Percentiles rank a stretch among this genome's conserved stretches.
Conservation (phyloP, 257 asterid species). For the Craterostigma plantagineum region DNA sequence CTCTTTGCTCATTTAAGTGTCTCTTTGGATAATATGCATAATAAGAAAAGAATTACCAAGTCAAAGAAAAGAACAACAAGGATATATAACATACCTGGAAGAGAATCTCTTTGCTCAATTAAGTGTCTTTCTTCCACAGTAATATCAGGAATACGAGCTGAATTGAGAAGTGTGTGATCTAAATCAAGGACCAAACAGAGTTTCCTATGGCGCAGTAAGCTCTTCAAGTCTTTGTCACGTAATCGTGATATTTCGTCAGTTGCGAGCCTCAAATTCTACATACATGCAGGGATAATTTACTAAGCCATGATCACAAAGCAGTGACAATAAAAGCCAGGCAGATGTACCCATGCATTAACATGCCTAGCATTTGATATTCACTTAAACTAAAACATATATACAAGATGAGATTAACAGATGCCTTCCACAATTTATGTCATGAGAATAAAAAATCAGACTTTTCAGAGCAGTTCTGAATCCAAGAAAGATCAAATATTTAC, state of each 20-base stretch:
- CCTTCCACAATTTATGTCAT: too few relatives aligned
- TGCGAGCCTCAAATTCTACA: constrained; percentile 69
- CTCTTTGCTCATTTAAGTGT: constrained; percentile 4
- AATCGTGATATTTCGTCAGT: constrained; percentile 48
- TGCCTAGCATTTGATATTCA: too few relatives aligned
- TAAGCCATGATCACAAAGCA: too few relatives aligned
- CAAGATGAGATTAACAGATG: too few relatives aligned
- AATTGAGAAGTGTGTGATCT: constrained; percentile 76
- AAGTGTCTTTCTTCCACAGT: constrained; percentile 42
- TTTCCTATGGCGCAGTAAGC: constrained; percentile 33
- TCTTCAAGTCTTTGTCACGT: constrained; percentile 57
- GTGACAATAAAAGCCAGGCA: too few relatives aligned
- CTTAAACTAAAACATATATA: too few relatives aligned
- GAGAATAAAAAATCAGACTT: too few relatives aligned
- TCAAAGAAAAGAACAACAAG: constrained; percentile 5
- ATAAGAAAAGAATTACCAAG: constrained; percentile 1
- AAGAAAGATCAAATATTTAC: constrained; percentile 1
- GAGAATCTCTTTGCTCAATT: constrained; percentile 22
- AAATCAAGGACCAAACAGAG: constrained; percentile 75
- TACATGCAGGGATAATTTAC: too few relatives aligned
- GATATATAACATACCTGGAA: constrained; percentile 38
- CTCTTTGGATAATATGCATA: neutral
- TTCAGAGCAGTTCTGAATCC: too few relatives aligned
- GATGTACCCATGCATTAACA: too few relatives aligned
- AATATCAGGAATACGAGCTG: constrained; percentile 41